Evolutionary conservation across 2,329 filamentous ascomycete genomes (phyloP).

Genomic region (Microcyclosporella mali): DNA sequence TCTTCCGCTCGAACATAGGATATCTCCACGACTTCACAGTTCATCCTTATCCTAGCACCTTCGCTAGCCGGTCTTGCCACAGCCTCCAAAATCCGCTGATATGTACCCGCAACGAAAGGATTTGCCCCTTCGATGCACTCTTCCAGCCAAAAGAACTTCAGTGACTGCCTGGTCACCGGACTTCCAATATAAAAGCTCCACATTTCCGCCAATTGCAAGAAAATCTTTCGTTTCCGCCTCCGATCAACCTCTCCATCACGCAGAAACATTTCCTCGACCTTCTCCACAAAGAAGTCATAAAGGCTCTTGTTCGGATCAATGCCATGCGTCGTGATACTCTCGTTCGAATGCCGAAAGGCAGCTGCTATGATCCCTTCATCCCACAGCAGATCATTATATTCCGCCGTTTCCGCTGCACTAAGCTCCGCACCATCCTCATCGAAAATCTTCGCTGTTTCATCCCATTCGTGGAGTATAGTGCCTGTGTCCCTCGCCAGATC

Average conservation of each 20-base stretch:
- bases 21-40: constrained; percentile 44
- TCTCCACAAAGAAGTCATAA: constrained; percentile 51
- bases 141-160: constrained; percentile 73
- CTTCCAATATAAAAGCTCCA: constrained; percentile 69
- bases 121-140: constrained; percentile 69
- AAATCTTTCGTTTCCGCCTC: constrained; percentile 43
- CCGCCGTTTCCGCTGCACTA: constrained; percentile 33
- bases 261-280: constrained; percentile 40
- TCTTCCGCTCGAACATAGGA: neutral
- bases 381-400: constrained; percentile 55
- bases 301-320: constrained; percentile 51
- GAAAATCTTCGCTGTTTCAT: constrained; percentile 51
- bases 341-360: constrained; percentile 62
- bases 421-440: constrained; percentile 52
- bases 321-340: constrained; percentile 38
- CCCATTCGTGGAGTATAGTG: constrained; percentile 49
- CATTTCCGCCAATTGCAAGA: constrained; percentile 52
- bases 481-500: constrained; percentile 58
- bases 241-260: constrained; percentile 32
- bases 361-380: constrained; percentile 53
- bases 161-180: constrained; percentile 57
- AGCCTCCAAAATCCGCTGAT: constrained; percentile 52
- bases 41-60: constrained; percentile 50
- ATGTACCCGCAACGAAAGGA: constrained; percentile 57
- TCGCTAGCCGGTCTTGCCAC: constrained; percentile 54